phyloP scores from a whole-genome alignment of 2,329 filamentous ascomycete species.

The Fusarium acutatum region DNA sequence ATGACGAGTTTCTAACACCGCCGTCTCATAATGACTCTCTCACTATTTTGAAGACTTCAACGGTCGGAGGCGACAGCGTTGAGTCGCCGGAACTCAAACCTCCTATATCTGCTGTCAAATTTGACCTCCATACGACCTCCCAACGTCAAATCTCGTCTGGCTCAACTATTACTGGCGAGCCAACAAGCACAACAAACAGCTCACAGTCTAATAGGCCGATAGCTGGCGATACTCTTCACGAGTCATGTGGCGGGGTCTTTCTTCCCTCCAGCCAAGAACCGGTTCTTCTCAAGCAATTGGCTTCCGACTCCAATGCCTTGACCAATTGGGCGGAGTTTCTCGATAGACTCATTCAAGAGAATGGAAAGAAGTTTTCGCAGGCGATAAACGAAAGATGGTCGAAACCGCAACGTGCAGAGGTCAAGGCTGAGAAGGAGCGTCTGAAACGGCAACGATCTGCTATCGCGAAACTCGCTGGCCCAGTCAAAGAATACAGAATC shows the following conservation, averaged over 20 bases:
- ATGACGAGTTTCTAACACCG: slow-evolving; percentile 60
- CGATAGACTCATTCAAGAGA: slow-evolving; percentile 55
- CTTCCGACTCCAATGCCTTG: slow-evolving; percentile 44
- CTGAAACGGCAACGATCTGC: slow-evolving; percentile 57
- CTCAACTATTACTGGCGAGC: neutral
- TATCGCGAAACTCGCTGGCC: slow-evolving; percentile 51
- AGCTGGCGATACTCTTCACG: neutral
- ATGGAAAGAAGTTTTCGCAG: slow-evolving; percentile 57
- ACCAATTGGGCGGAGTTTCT: slow-evolving; percentile 49
- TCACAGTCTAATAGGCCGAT: slow-evolving; percentile 14
- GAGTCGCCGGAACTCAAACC: neutral
- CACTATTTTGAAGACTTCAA: slow-evolving; percentile 5
- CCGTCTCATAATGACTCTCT: slow-evolving; percentile 39
- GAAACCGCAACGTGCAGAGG: slow-evolving; percentile 54
- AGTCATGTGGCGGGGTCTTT: neutral
- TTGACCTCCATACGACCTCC: slow-evolving; percentile 7
- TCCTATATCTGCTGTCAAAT: neutral
- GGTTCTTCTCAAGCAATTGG: slow-evolving; percentile 43
- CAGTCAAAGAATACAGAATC: slow-evolving; percentile 53
- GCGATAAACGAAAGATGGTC: slow-evolving; percentile 58
- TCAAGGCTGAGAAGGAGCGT: slow-evolving; percentile 60
- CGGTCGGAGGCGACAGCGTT: neutral
- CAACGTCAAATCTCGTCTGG: slow-evolving; percentile 20
- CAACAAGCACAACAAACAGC: neutral
- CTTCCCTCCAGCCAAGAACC: slow-evolving; percentile 8